These are phyloP conservation scores for Cryptococcus floricola DNA, from an alignment of 1,284 basidiomycete species.

Conservation along the genomic window DNA sequence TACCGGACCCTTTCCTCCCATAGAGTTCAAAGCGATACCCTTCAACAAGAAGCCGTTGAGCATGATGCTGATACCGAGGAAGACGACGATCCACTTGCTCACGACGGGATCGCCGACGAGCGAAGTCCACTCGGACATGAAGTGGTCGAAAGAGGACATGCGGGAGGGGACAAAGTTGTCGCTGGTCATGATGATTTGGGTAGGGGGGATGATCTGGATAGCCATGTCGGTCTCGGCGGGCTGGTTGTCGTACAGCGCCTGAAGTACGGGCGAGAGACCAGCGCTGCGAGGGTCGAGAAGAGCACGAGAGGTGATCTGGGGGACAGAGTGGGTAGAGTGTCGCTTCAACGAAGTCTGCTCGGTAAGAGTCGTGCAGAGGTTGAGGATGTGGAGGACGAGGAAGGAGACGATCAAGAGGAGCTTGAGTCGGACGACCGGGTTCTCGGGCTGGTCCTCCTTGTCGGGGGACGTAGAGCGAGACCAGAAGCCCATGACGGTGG, in stretches of 20 bases:
- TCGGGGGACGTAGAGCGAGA: constrained; percentile 1
- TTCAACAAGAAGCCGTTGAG: constrained; percentile 94
- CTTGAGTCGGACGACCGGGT: constrained; percentile 83
- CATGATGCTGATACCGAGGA: constrained; percentile 79
- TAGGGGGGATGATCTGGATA: constrained; percentile 67
- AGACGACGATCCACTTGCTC: constrained; percentile 91
- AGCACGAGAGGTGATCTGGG: constrained; percentile 19
- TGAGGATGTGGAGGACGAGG: constrained; percentile 82
- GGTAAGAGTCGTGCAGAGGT: constrained; percentile 88
- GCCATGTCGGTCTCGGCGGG: constrained; percentile 56
- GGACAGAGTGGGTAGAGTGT: constrained; percentile 50
- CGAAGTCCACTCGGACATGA: constrained; percentile 91
- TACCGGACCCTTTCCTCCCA: constrained; percentile 49
- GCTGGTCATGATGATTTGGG: constrained; percentile 56
- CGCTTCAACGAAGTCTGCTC: constrained; percentile 63
- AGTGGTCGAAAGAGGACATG: constrained; percentile 65
- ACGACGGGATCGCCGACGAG: constrained; percentile 93
- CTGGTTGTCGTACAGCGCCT: constrained; percentile 55
- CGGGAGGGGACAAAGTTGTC: constrained; percentile 32
- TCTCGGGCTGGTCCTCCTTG: constrained; percentile 53
- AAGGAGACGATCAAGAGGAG: constrained; percentile 85
- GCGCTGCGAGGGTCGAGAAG: constrained; percentile 51
- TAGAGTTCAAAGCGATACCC: constrained; percentile 55
- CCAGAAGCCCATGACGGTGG: background rate
- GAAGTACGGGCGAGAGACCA: constrained; percentile 60